A percentile compares a stretch with the other conserved stretches of the same genome.
phyloP scores from a whole-genome alignment of 345 rosid genomes.

The Bretschneidera sinensis region DNA sequence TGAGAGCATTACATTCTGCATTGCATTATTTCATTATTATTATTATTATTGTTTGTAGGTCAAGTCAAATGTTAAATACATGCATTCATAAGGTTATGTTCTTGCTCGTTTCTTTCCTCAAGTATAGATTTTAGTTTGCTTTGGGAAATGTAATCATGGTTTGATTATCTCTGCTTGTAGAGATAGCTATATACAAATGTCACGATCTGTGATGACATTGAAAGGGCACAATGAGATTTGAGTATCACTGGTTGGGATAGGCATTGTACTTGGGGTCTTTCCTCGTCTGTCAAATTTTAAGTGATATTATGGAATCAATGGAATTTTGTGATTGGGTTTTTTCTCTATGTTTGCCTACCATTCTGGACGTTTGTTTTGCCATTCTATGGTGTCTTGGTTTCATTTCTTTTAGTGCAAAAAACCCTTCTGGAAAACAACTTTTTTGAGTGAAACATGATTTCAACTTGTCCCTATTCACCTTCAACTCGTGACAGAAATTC shows the following conservation, averaged over 20 bases:
- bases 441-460: no score
- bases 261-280: conserved; percentile 14
- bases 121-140: conserved; percentile 7
- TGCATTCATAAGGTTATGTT: conserved; percentile 32
- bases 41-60: conserved; percentile 11
- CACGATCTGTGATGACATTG: background rate
- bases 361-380: no score
- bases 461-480: no score
- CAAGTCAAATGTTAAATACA: conserved; percentile 26
- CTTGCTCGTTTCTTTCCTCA: background rate
- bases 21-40: conserved; percentile 21
- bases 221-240: background rate
- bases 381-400: no score
- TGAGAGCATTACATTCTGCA: conserved; percentile 29
- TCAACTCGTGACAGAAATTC: no score
- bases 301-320: background rate
- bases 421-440: no score
- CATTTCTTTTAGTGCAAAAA: no score
- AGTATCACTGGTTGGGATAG: conserved; percentile 5
- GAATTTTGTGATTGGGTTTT: background rate
- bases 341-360: background rate
- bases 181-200: background rate
- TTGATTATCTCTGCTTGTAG: conserved; percentile 12
- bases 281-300: background rate
- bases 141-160: conserved; percentile 18